Conservation (phyloP, 768 basidiomycete species). For the Ramaria sp. region DNA sequence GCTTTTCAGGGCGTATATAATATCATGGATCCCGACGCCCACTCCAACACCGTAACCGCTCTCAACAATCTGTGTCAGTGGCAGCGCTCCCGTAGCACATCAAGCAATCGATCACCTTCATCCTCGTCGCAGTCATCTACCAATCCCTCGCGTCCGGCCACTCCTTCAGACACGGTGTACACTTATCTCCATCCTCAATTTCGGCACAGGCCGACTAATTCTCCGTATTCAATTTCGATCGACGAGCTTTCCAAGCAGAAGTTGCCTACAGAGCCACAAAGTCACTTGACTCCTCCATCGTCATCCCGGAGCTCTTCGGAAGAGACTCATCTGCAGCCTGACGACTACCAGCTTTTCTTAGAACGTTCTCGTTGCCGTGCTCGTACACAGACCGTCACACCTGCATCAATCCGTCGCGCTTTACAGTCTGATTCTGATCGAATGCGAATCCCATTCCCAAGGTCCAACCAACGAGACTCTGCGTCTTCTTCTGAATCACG, state of each 20-base stretch:
- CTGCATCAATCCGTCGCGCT: neutral
- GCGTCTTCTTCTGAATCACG: neutral
- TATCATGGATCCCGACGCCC: neutral
- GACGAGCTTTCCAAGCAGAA: neutral
- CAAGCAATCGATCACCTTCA: neutral
- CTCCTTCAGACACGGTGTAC: neutral
- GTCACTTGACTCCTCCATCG: neutral
- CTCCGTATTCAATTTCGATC: neutral
- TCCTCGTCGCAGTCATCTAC: neutral
- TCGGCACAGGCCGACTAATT: neutral
- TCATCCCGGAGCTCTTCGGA: neutral
- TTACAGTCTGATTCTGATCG: neutral
- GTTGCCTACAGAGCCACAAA: neutral
- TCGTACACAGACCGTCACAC: neutral
- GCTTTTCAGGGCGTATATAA: neutral
- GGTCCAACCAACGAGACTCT: neutral
- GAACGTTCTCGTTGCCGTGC: neutral
- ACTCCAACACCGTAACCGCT: neutral
- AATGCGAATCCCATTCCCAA: slow-evolving; percentile 1
- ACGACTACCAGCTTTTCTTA: neutral
- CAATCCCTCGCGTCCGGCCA: neutral
- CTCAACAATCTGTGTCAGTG: neutral
- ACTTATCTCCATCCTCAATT: neutral
- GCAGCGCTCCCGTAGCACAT: neutral
- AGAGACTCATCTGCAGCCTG: neutral